phyloP scores from a whole-genome alignment of 2,329 filamentous ascomycete genomes.

The Neonectria punicea region DNA sequence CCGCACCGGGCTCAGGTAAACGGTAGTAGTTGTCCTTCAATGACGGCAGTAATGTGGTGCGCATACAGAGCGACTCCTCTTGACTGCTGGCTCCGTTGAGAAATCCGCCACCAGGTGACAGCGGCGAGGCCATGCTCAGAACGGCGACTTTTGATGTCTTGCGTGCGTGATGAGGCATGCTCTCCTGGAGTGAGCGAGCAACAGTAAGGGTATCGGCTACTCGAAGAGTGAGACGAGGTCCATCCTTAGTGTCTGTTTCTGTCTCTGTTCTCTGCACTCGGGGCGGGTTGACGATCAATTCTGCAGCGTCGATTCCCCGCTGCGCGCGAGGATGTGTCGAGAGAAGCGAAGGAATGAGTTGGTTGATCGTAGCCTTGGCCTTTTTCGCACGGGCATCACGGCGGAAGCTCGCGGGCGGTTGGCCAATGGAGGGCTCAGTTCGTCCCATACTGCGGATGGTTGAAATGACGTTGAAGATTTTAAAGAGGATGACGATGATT shows the following conservation, averaged over 20 bases:
- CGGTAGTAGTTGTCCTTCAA: conserved; percentile 69
- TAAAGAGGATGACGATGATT: too few species aligned
- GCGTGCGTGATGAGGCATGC: background rate
- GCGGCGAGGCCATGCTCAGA: conserved; percentile 72
- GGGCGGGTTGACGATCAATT: conserved; percentile 55
- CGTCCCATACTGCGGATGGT: conserved; percentile 33
- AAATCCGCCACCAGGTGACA: conserved; percentile 70
- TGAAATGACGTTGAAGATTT: background rate
- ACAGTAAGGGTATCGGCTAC: conserved; percentile 64
- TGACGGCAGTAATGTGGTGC: conserved; percentile 68
- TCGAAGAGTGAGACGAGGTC: conserved; percentile 56
- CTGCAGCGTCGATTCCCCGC: conserved; percentile 62
- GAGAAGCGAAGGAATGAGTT: conserved; percentile 61
- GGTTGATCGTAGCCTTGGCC: conserved; percentile 67
- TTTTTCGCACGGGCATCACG: conserved; percentile 61
- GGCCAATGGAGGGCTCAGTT: conserved; percentile 38
- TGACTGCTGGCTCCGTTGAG: conserved; percentile 68
- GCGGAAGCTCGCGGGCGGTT: conserved; percentile 39
- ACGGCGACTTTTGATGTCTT: conserved; percentile 56
- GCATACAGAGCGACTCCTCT: conserved; percentile 70
- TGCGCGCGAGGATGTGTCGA: conserved; percentile 60
- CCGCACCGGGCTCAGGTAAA: conserved; percentile 65
- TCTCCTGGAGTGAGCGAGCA: too few species aligned
- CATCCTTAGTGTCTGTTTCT: background rate
- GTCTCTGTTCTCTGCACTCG: background rate